Evolutionary conservation across 176 grass and related monocot species (phyloP).

Genomic region (Avena atlantica): DNA sequence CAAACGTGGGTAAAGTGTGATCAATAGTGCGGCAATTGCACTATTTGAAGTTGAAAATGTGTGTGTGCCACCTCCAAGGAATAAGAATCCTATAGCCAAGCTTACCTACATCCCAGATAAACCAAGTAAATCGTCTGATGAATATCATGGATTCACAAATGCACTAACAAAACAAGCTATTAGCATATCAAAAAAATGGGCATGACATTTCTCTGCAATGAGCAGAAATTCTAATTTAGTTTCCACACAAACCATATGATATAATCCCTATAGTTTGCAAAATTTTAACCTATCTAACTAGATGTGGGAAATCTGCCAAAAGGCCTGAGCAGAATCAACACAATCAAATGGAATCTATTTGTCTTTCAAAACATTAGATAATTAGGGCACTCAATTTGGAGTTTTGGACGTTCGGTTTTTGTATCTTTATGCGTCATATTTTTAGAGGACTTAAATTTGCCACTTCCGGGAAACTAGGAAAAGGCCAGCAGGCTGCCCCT

Average conservation of each 20-base stretch:
- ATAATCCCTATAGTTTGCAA: background rate
- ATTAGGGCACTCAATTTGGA: background rate
- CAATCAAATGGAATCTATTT: background rate
- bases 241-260: constrained; percentile 4
- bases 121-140: constrained; percentile 16
- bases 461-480: background rate
- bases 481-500: constrained; percentile 18
- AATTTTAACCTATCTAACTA: constrained; percentile 21
- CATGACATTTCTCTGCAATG: background rate
- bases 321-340: constrained; percentile 3
- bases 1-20: constrained; percentile 91
- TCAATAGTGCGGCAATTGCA: constrained; percentile 83
- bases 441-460: too few species aligned
- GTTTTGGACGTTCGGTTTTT: background rate
- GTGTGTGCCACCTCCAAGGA: constrained; percentile 93
- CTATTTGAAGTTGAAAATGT: constrained; percentile 93
- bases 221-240: constrained; percentile 24
- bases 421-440: background rate
- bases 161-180: constrained; percentile 39
- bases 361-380: background rate
- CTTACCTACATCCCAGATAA: constrained; percentile 69
- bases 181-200: background rate
- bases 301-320: background rate
- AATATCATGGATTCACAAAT: background rate
- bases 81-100: constrained; percentile 90